phyloP scores from a whole-genome alignment of 768 basidiomycete genomes.

The Crepidotus variabilis region DNA sequence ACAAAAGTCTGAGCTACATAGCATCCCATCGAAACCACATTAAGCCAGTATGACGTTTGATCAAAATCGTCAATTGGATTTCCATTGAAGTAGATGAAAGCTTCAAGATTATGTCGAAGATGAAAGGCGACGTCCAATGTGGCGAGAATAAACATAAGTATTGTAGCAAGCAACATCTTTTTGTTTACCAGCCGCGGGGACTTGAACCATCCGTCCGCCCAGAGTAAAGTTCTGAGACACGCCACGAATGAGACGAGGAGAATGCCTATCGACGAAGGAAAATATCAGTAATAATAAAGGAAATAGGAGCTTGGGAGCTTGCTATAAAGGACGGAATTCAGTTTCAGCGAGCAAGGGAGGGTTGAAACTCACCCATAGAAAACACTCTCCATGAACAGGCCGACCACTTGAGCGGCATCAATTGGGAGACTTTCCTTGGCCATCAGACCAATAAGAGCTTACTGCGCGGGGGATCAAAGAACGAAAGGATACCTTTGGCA shows the following conservation, averaged over 20 bases:
- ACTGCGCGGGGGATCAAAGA: no score
- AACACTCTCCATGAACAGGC: conserved; percentile 36
- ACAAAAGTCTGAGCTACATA: conserved; percentile 40
- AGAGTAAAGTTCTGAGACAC: conserved; percentile 32
- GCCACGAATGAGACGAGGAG: conserved; percentile 32
- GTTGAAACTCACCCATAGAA: conserved; percentile 29
- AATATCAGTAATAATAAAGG: not conserved
- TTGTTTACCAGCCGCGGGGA: conserved; percentile 20
- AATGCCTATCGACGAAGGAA: conserved; percentile 21
- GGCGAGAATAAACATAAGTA: conserved; percentile 36
- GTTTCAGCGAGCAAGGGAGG: not conserved
- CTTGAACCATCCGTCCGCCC: conserved; percentile 25
- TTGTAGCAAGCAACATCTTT: conserved; percentile 32
- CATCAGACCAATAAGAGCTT: conserved; percentile 10
- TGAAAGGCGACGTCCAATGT: conserved; percentile 38
- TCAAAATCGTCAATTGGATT: conserved; percentile 30
- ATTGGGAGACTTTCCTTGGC: conserved; percentile 23
- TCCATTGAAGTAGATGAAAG: conserved; percentile 32
- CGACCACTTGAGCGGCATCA: conserved; percentile 35
- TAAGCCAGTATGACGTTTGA: conserved; percentile 33
- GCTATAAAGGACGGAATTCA: not conserved
- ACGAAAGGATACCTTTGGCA: no score
- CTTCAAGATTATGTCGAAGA: conserved; percentile 37
- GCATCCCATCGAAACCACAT: conserved; percentile 37
- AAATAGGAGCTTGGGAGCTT: not conserved